Conservation (phyloP, 768 basidiomycete genomes). For the Boletus huronensis region DNA sequence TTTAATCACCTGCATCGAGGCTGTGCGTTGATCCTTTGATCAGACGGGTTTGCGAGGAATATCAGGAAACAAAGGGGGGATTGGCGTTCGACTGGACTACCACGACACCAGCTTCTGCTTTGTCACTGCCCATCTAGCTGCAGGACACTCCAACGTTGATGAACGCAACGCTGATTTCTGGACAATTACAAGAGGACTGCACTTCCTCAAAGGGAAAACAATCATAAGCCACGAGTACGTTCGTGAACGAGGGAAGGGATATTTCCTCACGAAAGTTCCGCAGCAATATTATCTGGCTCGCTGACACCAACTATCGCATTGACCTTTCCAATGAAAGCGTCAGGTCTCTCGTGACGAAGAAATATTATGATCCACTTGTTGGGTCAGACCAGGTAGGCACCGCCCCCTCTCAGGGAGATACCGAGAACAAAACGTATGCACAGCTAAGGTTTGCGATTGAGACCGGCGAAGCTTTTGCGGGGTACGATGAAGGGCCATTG, state of each 20-base stretch:
- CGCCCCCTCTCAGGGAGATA: background rate
- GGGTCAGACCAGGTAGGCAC: slow-evolving; percentile 78
- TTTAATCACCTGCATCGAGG: background rate
- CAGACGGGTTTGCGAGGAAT: slow-evolving; percentile 90
- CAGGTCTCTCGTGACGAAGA: slow-evolving; percentile 56
- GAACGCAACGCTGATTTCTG: slow-evolving; percentile 91
- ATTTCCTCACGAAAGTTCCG: slow-evolving; percentile 2
- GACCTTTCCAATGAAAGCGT: slow-evolving; percentile 81
- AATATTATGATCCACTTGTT: slow-evolving; percentile 71
- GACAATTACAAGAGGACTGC: slow-evolving; percentile 79
- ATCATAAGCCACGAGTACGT: slow-evolving; percentile 88
- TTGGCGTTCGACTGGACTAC: slow-evolving; percentile 89
- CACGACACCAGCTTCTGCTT: slow-evolving; percentile 93
- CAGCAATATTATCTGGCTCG: slow-evolving; percentile 92
- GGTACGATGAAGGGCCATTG: slow-evolving; percentile 86
- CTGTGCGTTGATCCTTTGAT: slow-evolving; percentile 1
- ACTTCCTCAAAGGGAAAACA: slow-evolving; percentile 86
- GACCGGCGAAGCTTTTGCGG: slow-evolving; percentile 66
- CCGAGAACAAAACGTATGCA: background rate
- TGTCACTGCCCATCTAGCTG: slow-evolving; percentile 92
- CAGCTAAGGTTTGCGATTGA: slow-evolving; percentile 77
- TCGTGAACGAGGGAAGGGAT: background rate
- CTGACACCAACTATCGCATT: slow-evolving; percentile 94
- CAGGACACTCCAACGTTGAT: slow-evolving; percentile 86
- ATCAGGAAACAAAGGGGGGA: slow-evolving; percentile 97